phyloP scores from a whole-genome alignment of 192 early-diverging fungal species.

The Linnemannia schmuckeri region DNA sequence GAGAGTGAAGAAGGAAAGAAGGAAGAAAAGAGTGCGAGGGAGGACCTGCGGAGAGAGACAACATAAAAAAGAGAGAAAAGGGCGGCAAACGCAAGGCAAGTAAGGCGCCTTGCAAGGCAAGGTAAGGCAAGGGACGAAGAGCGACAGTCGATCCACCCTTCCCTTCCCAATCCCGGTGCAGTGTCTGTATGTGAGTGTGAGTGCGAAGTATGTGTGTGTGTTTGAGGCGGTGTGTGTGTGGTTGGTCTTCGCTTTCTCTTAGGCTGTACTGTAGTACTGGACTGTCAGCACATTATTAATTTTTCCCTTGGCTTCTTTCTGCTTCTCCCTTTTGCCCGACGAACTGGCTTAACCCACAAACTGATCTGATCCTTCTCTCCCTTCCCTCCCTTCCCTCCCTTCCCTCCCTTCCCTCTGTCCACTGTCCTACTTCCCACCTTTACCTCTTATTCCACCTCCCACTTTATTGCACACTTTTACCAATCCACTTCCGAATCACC shows the following conservation, averaged over 20 bases:
- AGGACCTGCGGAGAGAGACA: too few relatives aligned
- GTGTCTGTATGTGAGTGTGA: too few relatives aligned
- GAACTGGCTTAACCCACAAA: not conserved
- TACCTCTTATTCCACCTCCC: not conserved
- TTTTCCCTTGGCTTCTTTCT: not conserved
- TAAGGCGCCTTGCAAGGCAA: not conserved
- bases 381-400: not conserved
- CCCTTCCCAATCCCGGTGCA: not conserved
- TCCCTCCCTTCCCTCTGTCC: not conserved
- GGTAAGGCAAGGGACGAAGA: not conserved
- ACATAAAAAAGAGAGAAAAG: slow-evolving; percentile 3
- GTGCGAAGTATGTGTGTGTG: too few relatives aligned
- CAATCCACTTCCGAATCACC: not conserved
- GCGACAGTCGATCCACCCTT: not conserved
- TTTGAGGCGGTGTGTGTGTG: not conserved
- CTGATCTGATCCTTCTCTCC: not conserved
- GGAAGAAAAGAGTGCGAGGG: not conserved
- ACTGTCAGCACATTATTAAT: not conserved
- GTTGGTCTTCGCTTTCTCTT: not conserved
- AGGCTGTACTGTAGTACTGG: not conserved
- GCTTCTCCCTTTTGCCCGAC: not conserved
- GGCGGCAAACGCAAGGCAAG: not conserved
- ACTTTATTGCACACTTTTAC: not conserved
- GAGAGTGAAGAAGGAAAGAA: not conserved
- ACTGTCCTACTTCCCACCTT: not conserved